Evolutionary conservation across 176 grass and related monocot genomes (phyloP).

Genomic region (Chrysopogon serrulatus): DNA sequence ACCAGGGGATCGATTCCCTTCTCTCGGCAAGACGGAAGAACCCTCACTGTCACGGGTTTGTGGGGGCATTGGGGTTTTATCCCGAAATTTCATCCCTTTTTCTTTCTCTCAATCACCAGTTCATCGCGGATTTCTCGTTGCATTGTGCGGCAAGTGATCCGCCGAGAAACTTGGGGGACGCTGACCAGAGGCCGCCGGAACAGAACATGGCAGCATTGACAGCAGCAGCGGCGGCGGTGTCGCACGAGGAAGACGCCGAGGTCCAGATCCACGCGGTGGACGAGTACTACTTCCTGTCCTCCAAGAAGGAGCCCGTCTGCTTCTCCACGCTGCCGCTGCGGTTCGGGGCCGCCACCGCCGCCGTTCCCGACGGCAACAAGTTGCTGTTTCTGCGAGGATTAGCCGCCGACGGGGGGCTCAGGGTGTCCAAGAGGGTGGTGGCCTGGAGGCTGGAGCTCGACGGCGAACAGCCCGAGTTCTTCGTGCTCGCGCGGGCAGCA

Average conservation of each 20-base stretch:
- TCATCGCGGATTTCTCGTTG: not conserved
- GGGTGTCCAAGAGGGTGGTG: conserved; percentile 35
- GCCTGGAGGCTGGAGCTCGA: conserved; percentile 65
- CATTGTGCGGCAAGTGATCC: not conserved
- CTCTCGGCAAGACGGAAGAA: not conserved
- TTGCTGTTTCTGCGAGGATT: conserved; percentile 37
- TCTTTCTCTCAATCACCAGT: not conserved
- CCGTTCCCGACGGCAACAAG: not conserved
- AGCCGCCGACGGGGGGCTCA: not conserved
- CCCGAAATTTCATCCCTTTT: not conserved
- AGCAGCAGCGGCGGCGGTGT: conserved; percentile 20
- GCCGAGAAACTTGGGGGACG: not conserved
- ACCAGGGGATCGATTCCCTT: not conserved
- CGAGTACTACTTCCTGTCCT: conserved; percentile 34
- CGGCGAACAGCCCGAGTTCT: conserved; percentile 29
- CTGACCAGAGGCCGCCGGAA: not conserved
- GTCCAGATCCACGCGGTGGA: conserved; percentile 17
- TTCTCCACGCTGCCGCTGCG: conserved; percentile 36
- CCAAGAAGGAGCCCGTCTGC: not conserved
- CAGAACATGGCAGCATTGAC: no score
- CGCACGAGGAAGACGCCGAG: conserved; percentile 32
- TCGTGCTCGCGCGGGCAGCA: conserved; percentile 10
- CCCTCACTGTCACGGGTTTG: not conserved
- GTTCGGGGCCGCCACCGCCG: not conserved
- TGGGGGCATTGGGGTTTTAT: not conserved